Base-by-base conservation (phyloP, 305 asterid species). In the Fraxinus angustifolia region DNA sequence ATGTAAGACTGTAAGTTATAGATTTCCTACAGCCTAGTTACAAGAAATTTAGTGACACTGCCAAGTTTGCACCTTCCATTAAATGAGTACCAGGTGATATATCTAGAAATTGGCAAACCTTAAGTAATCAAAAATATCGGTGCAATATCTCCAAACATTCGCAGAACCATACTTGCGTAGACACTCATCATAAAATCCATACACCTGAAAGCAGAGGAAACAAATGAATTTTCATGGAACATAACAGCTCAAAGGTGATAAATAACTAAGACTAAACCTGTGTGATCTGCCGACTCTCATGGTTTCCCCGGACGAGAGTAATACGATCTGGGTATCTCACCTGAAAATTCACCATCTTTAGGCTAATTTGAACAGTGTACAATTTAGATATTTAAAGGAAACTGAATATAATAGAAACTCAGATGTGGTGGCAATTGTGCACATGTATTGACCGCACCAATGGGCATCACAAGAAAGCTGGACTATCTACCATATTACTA, bases 121-220 rank as follows among this genome's bases (percentile, higher is more conserved):
- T 79, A 95, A 81, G 85, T 95, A 95, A 88, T 95, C 99, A 88
- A 95, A 92, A 79, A 95, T 88, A 79, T 95, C 98, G 0, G 99
- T 95, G 96, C 99, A 95, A 88, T 93, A 93, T 95, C 99, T 91
- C 99, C 99, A 95, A 68, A 95, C 99, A 72, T 95, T 93, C 80
- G 88, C 90, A 42, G 98, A 92, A 79, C 98, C 97, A 78, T 95
- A 95, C 83, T 95, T 95, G 82, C 98, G 95, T 30, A 93, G 85
- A 88, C 98, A 95, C 90, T 95, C 99, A n/a, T 95, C 99, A 83
- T 93, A 95, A 89, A 95, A 95, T 79, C 99, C 98, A 82, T 95
- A 95, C 30, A 95, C 99, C 99, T 95, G 92, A 48, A 84, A 36
- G 77, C 74, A 77, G 81, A 72, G 80, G 83, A 82, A 79, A 40